Conservation (phyloP, 768 basidiomycete species). For the Phylloporus rhodoxanthus region DNA sequence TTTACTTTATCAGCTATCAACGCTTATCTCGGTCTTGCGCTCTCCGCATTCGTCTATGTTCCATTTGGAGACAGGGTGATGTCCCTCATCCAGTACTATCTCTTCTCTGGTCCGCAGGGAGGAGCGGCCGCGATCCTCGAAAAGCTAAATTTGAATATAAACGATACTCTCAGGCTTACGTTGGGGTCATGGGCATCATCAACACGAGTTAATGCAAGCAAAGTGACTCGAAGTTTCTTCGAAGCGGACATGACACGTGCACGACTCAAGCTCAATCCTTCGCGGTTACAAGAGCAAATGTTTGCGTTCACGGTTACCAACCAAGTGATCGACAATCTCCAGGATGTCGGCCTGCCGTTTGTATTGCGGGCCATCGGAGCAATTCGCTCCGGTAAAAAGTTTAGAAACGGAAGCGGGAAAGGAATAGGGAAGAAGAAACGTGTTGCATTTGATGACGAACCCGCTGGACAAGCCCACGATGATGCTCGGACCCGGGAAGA, state of each 20-base stretch:
- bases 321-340: conserved; percentile 72
- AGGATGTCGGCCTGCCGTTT: conserved; percentile 79
- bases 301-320: conserved; percentile 90
- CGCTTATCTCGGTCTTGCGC: conserved; percentile 83
- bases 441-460: conserved; percentile 67
- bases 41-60: conserved; percentile 94
- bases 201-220: conserved; percentile 10
- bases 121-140: conserved; percentile 13
- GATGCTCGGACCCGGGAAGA: conserved; percentile 50
- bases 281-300: conserved; percentile 81
- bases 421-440: conserved; percentile 49
- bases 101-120: conserved; percentile 22
- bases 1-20: conserved; percentile 87
- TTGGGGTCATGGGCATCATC: conserved; percentile 15
- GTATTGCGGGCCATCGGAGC: conserved; percentile 54
- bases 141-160: conserved; percentile 21
- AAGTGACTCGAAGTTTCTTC: conserved; percentile 35
- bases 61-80: conserved; percentile 87
- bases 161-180: conserved; percentile 27
- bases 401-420: conserved; percentile 21
- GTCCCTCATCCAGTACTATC: conserved; percentile 39
- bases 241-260: conserved; percentile 46
- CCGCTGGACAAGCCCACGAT: conserved; percentile 23
- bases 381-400: conserved; percentile 42
- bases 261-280: conserved; percentile 56